Evolutionary conservation across 306 rosid genomes (phyloP).

Genomic region (Calophaca sinica): DNA sequence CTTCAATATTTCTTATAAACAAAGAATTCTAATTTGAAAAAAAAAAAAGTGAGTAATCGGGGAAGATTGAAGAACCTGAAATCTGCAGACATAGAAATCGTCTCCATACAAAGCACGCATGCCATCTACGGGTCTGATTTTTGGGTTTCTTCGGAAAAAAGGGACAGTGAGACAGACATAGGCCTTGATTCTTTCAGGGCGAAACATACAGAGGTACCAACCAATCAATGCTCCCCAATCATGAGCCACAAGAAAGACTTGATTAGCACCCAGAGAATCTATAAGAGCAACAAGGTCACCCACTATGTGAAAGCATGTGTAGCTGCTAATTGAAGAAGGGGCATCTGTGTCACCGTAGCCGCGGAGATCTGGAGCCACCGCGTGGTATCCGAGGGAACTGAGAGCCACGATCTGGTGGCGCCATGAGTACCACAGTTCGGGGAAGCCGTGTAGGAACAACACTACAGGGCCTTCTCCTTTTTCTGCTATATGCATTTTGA

Average conservation of each 20-base stretch:
- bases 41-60: too few relatives aligned
- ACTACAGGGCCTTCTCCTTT: constrained; percentile 53
- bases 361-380: constrained; percentile 45
- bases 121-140: neutral
- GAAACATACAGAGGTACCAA: constrained; percentile 52
- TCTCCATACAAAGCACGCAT: constrained; percentile 43
- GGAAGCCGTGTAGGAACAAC: constrained; percentile 55
- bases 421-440: constrained; percentile 55
- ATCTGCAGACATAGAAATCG: constrained; percentile 52
- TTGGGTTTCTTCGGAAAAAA: neutral
- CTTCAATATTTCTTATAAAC: too few relatives aligned
- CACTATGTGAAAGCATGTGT: constrained; percentile 35
- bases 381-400: constrained; percentile 44
- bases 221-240: constrained; percentile 50
- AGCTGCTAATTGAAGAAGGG: neutral
- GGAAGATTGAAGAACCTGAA: constrained; percentile 44
- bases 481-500: constrained; percentile 54
- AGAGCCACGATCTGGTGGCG: constrained; percentile 51
- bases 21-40: too few relatives aligned
- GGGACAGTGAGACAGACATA: constrained; percentile 50
- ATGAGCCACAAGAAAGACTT: constrained; percentile 51
- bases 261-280: constrained; percentile 14
- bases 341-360: constrained; percentile 54
- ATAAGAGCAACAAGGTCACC: constrained; percentile 45
- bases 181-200: constrained; percentile 43